Evolutionary conservation across 129 eudicot genomes (phyloP).

Genomic region (Deinandra increscens): DNA sequence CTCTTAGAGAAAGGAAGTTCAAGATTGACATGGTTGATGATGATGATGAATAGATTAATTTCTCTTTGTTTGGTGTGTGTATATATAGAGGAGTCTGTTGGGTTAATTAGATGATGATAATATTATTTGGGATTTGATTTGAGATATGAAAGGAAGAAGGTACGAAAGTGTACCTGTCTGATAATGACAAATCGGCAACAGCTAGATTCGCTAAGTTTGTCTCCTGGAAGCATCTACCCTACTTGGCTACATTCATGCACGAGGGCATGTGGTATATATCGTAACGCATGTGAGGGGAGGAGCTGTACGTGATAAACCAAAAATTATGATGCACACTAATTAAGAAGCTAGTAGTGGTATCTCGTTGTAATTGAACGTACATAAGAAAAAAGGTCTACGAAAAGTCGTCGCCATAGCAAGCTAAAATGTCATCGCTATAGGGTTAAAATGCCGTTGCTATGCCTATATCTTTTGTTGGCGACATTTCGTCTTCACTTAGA

Average conservation of each 20-base stretch:
- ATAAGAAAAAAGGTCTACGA: too few species aligned
- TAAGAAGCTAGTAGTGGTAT: too few species aligned
- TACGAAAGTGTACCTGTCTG: constrained; percentile 36
- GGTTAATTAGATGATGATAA: background rate
- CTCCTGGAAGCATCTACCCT: constrained; percentile 28
- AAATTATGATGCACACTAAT: too few species aligned
- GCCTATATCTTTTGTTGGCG: too few species aligned
- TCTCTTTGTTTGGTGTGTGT: background rate
- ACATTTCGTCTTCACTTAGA: too few species aligned
- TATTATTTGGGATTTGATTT: constrained; percentile 22
- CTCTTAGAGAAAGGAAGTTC: constrained; percentile 48
- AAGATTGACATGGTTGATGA: constrained; percentile 39
- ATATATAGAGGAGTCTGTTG: constrained; percentile 18
- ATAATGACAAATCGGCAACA: constrained; percentile 36
- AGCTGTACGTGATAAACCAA: background rate
- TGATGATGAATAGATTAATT: background rate
- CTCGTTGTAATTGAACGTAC: too few species aligned
- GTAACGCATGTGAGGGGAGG: background rate
- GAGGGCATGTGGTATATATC: constrained; percentile 1
- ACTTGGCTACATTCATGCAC: background rate
- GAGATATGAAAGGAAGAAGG: constrained; percentile 43
- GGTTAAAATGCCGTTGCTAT: too few species aligned
- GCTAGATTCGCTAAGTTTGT: constrained; percentile 22
- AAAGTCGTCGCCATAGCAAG: too few species aligned
- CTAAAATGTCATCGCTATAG: too few species aligned